Base-by-base conservation (phyloP, 306 rosid species). In the Cotoneaster glaucophyllus region DNA sequence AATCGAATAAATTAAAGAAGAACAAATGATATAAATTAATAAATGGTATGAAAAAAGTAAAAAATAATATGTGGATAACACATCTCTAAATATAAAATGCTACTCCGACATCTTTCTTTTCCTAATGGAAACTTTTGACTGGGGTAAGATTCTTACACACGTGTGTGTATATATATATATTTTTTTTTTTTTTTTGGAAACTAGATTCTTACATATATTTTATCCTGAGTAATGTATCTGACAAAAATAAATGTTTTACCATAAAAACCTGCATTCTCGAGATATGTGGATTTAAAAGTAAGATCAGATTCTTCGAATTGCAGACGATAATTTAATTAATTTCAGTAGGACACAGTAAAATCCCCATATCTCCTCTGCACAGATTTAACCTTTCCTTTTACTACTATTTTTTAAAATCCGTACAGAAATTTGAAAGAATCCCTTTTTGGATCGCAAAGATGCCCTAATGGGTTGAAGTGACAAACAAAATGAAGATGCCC, bases 401-500 rank as follows among this genome's bases (percentile, higher is more conserved):
- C 41, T 37, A 37, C 2, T 37, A 37, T 37, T 37, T 37, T 37
- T 37, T 1, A 37, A 37, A 7, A 37, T 1, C 41, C 9, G 10
- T 37, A 37, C 2, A 37, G 41, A 37, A 7, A 37, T 37, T 9
- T 41, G 44, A 2, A 41, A 41, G 44, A 9, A 41, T 5, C 44
- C 56, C 44, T 74, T 21, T 39, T 39, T 9, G 70, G 32, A 58
- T 25, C 4, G 28, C 13, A 68, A 44, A 71, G 63, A 71, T 69
- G 59, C 70, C 43, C 62, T 76, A 45, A 28, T 24, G 45, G 59
- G 34, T 48, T 74, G 74, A 29, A 34, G 68, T 31, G 74, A 79
- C 73, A 68, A 22, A 65, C 56, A 63, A 59, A 81, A 74, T 26
- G 22, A 64, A 64, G 78, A 66, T 71, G 8, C 58, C 41, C 44